phyloP scores from a whole-genome alignment of 108 stramenopile species.

The Fragilariopsis cylindrus region DNA sequence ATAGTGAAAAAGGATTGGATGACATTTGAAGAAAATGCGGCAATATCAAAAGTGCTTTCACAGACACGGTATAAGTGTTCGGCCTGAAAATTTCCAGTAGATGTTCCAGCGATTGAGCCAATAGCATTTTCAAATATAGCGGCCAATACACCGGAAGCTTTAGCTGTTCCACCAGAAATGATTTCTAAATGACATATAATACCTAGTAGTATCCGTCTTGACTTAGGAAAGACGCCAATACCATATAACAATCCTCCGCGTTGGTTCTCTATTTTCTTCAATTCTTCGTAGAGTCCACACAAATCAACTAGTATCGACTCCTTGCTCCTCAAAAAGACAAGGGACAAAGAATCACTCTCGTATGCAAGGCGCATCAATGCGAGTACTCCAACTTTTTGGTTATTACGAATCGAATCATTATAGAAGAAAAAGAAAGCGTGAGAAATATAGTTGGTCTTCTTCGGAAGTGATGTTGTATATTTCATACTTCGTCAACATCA shows the following conservation, averaged over 20 bases:
- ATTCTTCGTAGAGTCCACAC: slow-evolving; percentile 42
- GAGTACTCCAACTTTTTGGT: slow-evolving; percentile 51
- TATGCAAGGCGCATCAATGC: slow-evolving; percentile 63
- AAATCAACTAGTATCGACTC: slow-evolving; percentile 45
- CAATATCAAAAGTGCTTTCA: slow-evolving; percentile 63
- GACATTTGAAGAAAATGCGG: slow-evolving; percentile 58
- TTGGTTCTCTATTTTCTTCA: slow-evolving; percentile 58
- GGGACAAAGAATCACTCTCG: slow-evolving; percentile 54
- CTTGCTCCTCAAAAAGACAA: slow-evolving; percentile 32
- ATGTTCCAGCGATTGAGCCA: slow-evolving; percentile 15
- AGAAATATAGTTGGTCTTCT: not conserved
- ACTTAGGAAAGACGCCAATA: slow-evolving; percentile 61
- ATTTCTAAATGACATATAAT: slow-evolving; percentile 53
- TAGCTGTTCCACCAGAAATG: slow-evolving; percentile 27
- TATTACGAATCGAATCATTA: slow-evolving; percentile 21
- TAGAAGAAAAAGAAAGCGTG: not conserved
- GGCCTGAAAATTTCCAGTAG: slow-evolving; percentile 10
- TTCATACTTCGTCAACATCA: no score
- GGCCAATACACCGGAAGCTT: slow-evolving; percentile 28
- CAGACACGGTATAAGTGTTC: slow-evolving; percentile 50
- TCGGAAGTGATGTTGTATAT: no score
- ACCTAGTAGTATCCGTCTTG: slow-evolving; percentile 66
- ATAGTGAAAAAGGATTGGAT: slow-evolving; percentile 29
- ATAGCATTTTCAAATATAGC: slow-evolving; percentile 30
- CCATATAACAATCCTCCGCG: slow-evolving; percentile 50